phyloP scores from a whole-genome alignment of 441 rosid genomes.

The Jatropha multifida region DNA sequence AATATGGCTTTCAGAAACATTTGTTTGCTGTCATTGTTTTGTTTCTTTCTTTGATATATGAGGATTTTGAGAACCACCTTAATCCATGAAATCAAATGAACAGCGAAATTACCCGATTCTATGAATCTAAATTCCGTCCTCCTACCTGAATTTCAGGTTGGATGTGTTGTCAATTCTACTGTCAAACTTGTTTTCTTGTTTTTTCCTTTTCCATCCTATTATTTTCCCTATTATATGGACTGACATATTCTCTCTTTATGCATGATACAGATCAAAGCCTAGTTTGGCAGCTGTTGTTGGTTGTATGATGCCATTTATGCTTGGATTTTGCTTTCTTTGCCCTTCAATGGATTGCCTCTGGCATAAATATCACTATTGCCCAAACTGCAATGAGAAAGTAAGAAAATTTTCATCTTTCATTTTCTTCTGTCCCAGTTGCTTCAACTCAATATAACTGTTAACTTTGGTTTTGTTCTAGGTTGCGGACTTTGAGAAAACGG shows the following conservation, averaged over 20 bases:
- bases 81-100: neutral
- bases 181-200: too few relatives aligned
- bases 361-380: slow-evolving; percentile 95
- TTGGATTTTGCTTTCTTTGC: slow-evolving; percentile 78
- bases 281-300: slow-evolving; percentile 68
- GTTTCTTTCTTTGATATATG: neutral
- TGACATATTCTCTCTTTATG: neutral
- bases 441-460: neutral
- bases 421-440: neutral
- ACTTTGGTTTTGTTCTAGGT: slow-evolving; percentile 45
- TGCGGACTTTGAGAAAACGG: slow-evolving; percentile 81
- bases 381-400: slow-evolving; percentile 63
- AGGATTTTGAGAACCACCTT: neutral
- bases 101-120: neutral
- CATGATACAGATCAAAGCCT: slow-evolving; percentile 54
- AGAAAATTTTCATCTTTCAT: slow-evolving; percentile 1
- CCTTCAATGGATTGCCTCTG: slow-evolving; percentile 97
- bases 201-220: neutral
- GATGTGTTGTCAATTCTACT: neutral
- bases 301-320: slow-evolving; percentile 72
- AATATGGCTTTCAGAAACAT: neutral
- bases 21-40: neutral
- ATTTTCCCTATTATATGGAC: too few relatives aligned
- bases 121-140: neutral
- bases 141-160: neutral